Evolutionary conservation across 2,329 filamentous ascomycete species (phyloP).

Genomic region (Xylariaceae sp.): DNA sequence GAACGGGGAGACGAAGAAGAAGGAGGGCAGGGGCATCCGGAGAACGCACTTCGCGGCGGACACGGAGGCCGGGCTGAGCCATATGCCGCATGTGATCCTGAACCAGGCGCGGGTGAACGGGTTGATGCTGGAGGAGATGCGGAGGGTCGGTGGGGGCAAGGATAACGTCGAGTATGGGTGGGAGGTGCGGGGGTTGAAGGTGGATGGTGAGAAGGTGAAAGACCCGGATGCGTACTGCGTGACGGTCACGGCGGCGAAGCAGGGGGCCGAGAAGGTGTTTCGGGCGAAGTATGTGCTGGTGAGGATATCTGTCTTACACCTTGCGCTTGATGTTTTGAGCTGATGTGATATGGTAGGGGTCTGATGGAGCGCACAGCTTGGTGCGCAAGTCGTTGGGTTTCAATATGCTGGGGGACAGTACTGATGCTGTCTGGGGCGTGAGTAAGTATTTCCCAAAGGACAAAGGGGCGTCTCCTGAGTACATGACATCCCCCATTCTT

Average conservation of each 20-base stretch:
- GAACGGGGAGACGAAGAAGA: not conserved
- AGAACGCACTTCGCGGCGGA: conserved; percentile 48
- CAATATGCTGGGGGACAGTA: conserved; percentile 47
- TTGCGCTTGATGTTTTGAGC: not conserved
- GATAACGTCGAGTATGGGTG: conserved; percentile 51
- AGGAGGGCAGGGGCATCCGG: conserved; percentile 30
- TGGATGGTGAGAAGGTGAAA: conserved; percentile 35
- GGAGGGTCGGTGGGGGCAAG: conserved; percentile 27
- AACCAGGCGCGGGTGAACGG: conserved; percentile 53
- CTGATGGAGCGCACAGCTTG: conserved; percentile 47
- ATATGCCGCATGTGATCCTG: conserved; percentile 52
- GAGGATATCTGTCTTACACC: conserved; percentile 16
- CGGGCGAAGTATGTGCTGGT: conserved; percentile 49
- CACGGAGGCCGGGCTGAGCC: conserved; percentile 46
- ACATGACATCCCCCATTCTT: no score
- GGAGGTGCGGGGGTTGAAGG: conserved; percentile 44
- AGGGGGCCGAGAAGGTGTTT: conserved; percentile 35
- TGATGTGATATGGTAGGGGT: conserved; percentile 22
- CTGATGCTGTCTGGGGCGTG: conserved; percentile 23
- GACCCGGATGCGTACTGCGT: conserved; percentile 39
- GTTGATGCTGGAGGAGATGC: conserved; percentile 49
- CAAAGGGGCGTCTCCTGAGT: no score
- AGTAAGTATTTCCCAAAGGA: no score
- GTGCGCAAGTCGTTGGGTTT: conserved; percentile 47
- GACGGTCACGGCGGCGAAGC: conserved; percentile 36